Conservation (phyloP, 2,329 filamentous ascomycete species). For the Neonectria ditissima region DNA sequence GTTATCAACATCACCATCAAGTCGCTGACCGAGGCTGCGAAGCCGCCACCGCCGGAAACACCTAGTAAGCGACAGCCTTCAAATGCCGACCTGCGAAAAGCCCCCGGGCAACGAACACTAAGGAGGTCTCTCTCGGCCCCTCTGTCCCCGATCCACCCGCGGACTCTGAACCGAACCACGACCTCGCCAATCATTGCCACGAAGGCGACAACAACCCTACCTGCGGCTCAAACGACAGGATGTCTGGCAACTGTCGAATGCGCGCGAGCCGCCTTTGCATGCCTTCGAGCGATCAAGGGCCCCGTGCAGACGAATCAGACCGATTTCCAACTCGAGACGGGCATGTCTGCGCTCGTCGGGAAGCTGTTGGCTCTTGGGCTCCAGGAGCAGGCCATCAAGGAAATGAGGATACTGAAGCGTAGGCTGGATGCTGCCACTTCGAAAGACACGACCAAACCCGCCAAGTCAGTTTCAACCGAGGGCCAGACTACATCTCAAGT, state of each 20-base stretch:
- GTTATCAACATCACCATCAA: constrained; percentile 79
- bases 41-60: constrained; percentile 53
- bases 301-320: constrained; percentile 66
- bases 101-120: constrained; percentile 56
- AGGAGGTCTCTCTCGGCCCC: constrained; percentile 69
- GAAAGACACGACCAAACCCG: constrained; percentile 48
- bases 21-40: constrained; percentile 74
- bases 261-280: constrained; percentile 73
- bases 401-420: constrained; percentile 74
- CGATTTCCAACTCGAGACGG: constrained; percentile 77
- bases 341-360: constrained; percentile 76
- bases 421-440: constrained; percentile 61
- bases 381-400: constrained; percentile 75
- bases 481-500: constrained; percentile 46
- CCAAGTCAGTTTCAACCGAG: constrained; percentile 46
- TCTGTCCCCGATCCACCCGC: constrained; percentile 71
- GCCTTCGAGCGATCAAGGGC: constrained; percentile 69
- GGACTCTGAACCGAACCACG: constrained; percentile 69
- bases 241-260: constrained; percentile 75
- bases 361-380: constrained; percentile 74
- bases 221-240: constrained; percentile 52
- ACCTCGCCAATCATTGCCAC: constrained; percentile 61
- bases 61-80: constrained; percentile 50
- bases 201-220: constrained; percentile 48
- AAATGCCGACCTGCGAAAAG: constrained; percentile 50